Evolutionary conservation across 148 eudicot genomes (phyloP), one percentile per base, ranked within the genome.

Genomic region (Camellia lanceoleosa): DNA sequence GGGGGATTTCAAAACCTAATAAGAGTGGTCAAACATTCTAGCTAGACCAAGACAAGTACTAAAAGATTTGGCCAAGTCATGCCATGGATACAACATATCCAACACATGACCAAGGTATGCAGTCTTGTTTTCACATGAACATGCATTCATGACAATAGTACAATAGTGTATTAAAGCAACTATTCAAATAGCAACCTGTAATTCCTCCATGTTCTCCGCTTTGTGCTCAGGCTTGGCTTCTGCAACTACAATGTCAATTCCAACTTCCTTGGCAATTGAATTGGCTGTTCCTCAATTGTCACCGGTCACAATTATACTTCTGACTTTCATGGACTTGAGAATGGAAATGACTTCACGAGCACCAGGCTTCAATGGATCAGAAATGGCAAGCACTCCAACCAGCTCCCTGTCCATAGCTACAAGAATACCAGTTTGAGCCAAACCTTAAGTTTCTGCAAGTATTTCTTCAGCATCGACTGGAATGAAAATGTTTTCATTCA

Each of bases 211-310:
- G 86, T 87, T 90, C 81, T 88, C 89, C 62, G 98, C 97, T 79
- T 96, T 96, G 3, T 88, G 87, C 79, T 92, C 92, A 14, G 99
- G 99, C 77, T 91, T 90, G 78, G 99, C 97, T 89, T 96, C 95
- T 66, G 99, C 99, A 44, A 93, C 83, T 18, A 93, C 89, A 54
- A 78, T 83, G 56, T 90, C 92, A 46, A 96, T 93, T 51, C 95
- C 98, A 51, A 90, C 97, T 88, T 93, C 90, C 74, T 83, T 86
- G 51, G 99, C 97, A 61, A 96, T 92, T 23, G 97, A 89, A 62
- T 89, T 88, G 3, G 99, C 98, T 20, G 99, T 96, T 73, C 99
- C 99, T 88, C 88, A 88, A 79, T 96, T 96, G 80, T 96, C 99
- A 73, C 99, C 99, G 0, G 99, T 96, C 51, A 92, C 94, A 90